phyloP scores from a whole-genome alignment of 2,329 filamentous ascomycete species.

The Talaromyces sp. region DNA sequence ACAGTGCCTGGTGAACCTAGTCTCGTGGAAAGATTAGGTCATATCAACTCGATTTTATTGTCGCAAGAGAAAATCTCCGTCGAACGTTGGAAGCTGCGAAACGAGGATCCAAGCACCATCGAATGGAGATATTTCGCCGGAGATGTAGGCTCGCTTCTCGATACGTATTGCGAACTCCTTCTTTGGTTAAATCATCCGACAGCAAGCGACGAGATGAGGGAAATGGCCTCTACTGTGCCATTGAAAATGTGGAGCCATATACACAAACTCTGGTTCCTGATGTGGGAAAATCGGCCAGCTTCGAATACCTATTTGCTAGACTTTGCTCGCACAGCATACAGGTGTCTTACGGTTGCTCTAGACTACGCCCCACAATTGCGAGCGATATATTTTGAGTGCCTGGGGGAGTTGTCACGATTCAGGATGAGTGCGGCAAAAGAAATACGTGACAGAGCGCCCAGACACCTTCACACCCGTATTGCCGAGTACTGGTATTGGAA shows the following conservation, averaged over 20 bases:
- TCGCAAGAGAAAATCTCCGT: too few relatives aligned
- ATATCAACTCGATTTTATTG: too few relatives aligned
- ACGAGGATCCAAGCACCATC: too few relatives aligned
- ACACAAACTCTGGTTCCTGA: constrained; percentile 74
- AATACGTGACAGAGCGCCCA: constrained; percentile 70
- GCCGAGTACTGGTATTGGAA: constrained; percentile 81
- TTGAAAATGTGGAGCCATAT: constrained; percentile 94
- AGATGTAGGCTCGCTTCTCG: too few relatives aligned
- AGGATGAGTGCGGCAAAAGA: constrained; percentile 82
- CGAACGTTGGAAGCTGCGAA: too few relatives aligned
- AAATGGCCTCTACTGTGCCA: constrained; percentile 83
- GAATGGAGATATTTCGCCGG: too few relatives aligned
- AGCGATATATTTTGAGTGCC: constrained; percentile 89
- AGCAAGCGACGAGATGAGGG: constrained; percentile 64
- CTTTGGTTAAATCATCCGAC: constrained; percentile 80
- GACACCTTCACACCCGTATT: constrained; percentile 78
- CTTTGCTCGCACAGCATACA: constrained; percentile 86
- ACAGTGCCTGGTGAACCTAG: too few relatives aligned
- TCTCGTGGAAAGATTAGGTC: too few relatives aligned
- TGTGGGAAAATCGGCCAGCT: constrained; percentile 70
- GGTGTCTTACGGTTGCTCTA: constrained; percentile 81
- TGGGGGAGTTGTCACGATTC: constrained; percentile 82
- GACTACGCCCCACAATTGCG: constrained; percentile 81
- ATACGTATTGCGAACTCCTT: constrained; percentile 60
- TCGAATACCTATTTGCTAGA: constrained; percentile 85